phyloP scores from a whole-genome alignment of 306 rosid species.

The Glycine tomentella region DNA sequence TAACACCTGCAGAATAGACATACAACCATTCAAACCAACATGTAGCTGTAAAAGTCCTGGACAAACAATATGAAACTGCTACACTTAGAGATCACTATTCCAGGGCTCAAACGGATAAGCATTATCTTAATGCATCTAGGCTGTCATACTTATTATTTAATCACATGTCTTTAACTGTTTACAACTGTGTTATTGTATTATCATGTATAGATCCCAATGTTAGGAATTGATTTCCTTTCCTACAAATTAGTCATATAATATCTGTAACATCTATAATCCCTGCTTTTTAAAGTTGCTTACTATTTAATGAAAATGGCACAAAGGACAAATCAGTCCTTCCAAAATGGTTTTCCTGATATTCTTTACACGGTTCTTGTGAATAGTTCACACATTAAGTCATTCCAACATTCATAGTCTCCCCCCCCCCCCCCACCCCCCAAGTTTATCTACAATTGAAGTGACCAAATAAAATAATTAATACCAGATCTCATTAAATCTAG shows the following conservation, averaged over 20 bases:
- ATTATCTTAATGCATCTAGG: background rate
- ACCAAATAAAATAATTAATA: conserved; percentile 27
- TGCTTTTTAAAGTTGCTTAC: background rate
- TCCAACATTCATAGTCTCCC: conserved; percentile 28
- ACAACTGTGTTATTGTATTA: background rate
- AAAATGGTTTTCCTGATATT: background rate
- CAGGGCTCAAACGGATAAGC: conserved; percentile 21
- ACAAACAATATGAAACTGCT: conserved; percentile 38
- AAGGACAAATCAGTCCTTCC: background rate
- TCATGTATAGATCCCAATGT: background rate
- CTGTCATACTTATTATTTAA: background rate
- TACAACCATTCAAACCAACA: conserved; percentile 40
- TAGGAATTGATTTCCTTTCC: background rate
- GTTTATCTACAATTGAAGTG: background rate
- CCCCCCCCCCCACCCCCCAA: background rate
- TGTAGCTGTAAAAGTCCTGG: conserved; percentile 18
- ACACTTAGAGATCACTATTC: conserved; percentile 27
- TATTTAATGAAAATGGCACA: conserved; percentile 6
- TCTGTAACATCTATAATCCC: background rate
- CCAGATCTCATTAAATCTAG: conserved; percentile 14
- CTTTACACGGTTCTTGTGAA: background rate
- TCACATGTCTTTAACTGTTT: background rate
- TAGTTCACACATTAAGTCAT: background rate
- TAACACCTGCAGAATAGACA: conserved; percentile 67
- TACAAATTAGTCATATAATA: background rate